Base-by-base conservation (phyloP, 208 protist genomes). In the Leishmania martiniquensis region DNA sequence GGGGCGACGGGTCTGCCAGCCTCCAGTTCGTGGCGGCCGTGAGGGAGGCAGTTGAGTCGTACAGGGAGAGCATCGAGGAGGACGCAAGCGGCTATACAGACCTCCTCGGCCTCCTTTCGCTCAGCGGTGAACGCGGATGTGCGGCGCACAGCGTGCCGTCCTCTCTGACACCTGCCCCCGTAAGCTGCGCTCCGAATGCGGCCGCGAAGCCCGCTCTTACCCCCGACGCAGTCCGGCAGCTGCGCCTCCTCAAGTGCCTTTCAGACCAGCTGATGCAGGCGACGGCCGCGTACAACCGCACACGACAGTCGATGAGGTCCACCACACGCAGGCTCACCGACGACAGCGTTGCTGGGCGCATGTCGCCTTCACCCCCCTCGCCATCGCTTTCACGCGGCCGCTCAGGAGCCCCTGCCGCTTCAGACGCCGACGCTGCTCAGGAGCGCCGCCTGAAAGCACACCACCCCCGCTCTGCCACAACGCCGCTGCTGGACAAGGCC, bases 1-100 rank as follows among this genome's bases (percentile, higher is more conserved):
- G 86, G 86, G 84, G 81, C 37, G 81, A 86, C 54, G 84, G 84
- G 22, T 86, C 77, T 13, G 55, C 77, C 10, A 83, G 78, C 34
- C 63, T 90, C 39, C 75, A 83, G 67, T 85, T 84, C 66, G 77
- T 90, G n/a, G 81, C 83, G 4, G 69, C 79, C 29, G 81, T 87
- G 22, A 78, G 77, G 60, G 84, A 88, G 47, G 81, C 78, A 4
- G 75, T 90, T 20, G 70, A 82, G 59, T 68, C 65, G 32, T 90
- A 90, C 76, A 75, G 85, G 42, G 52, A 60, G 47, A 83, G 72
- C 57, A 71, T 78, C 57, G 77, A 81, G 44, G 76, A 81, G 32
- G 78, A 87, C 63, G 22, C 78, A 10, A 80, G 76, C 65, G 80
- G 77, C 29, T 81, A 83, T 76, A 77, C 78, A n/a, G 81, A 81